These are phyloP conservation scores for Melaleuca quinquenervia DNA, from an alignment of 345 rosid species.

Conservation along the genomic window DNA sequence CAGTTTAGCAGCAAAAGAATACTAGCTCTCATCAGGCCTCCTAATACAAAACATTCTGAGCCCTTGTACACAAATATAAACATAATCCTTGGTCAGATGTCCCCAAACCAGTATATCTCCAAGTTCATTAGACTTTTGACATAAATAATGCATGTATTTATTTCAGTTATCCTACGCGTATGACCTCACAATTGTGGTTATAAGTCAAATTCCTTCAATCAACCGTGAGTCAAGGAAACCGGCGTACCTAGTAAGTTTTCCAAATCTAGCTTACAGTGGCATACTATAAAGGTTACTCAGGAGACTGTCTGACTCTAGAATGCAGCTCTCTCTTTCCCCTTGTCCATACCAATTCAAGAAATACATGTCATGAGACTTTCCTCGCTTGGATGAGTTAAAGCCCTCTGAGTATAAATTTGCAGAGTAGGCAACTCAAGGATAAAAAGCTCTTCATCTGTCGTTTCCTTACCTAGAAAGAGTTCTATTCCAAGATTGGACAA, in stretches of 20 bases:
- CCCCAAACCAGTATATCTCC: background rate
- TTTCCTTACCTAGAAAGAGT: background rate
- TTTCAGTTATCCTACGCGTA: background rate
- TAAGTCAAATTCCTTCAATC: background rate
- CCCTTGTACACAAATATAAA: background rate
- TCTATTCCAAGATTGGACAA: background rate
- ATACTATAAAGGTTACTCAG: background rate
- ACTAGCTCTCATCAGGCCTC: background rate
- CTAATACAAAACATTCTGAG: background rate
- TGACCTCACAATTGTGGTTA: background rate
- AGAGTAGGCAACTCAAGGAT: background rate
- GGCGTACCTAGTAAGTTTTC: background rate
- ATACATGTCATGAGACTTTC: background rate
- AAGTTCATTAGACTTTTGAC: background rate
- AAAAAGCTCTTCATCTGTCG: background rate
- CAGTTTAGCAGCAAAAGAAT: background rate
- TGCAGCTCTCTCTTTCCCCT: background rate
- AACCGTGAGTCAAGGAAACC: background rate
- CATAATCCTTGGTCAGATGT: background rate
- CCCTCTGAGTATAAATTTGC: background rate
- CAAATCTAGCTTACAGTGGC: background rate
- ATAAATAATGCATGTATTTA: background rate
- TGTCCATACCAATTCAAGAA: background rate
- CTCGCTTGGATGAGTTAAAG: background rate
- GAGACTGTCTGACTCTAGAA: background rate